A percentile compares a stretch with the other conserved stretches of the same genome.
Conservation (phyloP, 306 rosid genomes). For the Cicer arietinum region DNA sequence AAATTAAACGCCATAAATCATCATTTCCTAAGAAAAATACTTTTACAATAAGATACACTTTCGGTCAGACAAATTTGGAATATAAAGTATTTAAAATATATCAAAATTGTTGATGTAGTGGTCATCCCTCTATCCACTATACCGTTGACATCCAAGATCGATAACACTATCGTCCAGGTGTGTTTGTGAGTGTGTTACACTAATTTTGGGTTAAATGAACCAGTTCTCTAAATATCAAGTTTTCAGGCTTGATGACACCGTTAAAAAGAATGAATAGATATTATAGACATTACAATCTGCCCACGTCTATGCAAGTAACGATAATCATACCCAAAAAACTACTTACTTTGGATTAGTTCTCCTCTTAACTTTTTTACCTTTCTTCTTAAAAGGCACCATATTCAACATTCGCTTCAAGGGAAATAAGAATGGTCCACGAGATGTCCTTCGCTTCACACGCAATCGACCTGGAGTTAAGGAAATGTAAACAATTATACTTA, state of each 20-base stretch:
- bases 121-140: background rate
- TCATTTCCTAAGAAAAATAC: background rate
- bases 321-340: background rate
- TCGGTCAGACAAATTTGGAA: background rate
- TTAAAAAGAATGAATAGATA: background rate
- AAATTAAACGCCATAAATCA: background rate
- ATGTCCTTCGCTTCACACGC: slow-evolving; percentile 54
- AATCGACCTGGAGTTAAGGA: slow-evolving; percentile 54
- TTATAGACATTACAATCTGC: slow-evolving; percentile 35
- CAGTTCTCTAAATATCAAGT: background rate
- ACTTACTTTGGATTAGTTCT: slow-evolving; percentile 42
- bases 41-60: background rate
- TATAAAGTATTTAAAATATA: slow-evolving; percentile 6
- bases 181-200: background rate
- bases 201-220: background rate
- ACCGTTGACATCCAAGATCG: background rate
- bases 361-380: slow-evolving; percentile 51
- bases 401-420: slow-evolving; percentile 66
- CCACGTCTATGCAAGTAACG: slow-evolving; percentile 3
- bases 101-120: background rate
- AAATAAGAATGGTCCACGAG: slow-evolving; percentile 34
- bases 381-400: slow-evolving; percentile 61
- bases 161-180: background rate
- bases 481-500: slow-evolving; percentile 17
- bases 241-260: background rate